phyloP scores from a whole-genome alignment of 2,329 filamentous ascomycete genomes.

The Mollisiaceae sp. region DNA sequence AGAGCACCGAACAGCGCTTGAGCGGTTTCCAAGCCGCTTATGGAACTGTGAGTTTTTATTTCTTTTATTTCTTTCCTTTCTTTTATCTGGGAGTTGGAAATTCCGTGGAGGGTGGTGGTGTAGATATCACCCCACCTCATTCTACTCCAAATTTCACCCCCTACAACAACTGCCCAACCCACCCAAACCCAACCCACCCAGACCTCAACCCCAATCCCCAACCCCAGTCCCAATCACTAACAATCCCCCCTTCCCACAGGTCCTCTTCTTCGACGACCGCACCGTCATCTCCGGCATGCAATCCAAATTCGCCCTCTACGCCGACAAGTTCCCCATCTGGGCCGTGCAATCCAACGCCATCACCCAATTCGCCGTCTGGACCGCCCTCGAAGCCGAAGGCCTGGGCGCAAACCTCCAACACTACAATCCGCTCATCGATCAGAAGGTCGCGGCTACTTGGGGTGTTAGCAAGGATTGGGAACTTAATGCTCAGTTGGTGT shows the following conservation, averaged over 20 bases:
- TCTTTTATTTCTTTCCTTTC: neutral
- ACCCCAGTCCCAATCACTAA: neutral
- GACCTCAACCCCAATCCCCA: too few species aligned
- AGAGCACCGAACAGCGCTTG: constrained; percentile 32
- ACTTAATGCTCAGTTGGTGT: constrained; percentile 83
- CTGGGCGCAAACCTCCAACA: constrained; percentile 91
- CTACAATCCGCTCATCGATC: constrained; percentile 87
- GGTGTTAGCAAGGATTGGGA: constrained; percentile 74
- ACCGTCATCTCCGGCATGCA: constrained; percentile 68
- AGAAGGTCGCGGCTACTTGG: constrained; percentile 71
- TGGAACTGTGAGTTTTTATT: constrained; percentile 67
- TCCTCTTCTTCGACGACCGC: constrained; percentile 88
- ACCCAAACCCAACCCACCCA: too few species aligned
- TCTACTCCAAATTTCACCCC: too few species aligned
- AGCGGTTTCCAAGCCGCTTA: constrained; percentile 71
- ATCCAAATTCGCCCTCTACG: constrained; percentile 73
- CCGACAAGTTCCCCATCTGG: constrained; percentile 81
- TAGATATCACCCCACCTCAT: neutral
- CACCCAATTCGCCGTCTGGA: constrained; percentile 82
- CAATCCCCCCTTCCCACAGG: constrained; percentile 46
- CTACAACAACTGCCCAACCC: too few species aligned
- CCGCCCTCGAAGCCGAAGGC: constrained; percentile 80
- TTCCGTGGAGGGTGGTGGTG: neutral
- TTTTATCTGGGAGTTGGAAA: neutral
- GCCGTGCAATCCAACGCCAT: constrained; percentile 79